phyloP scores from a whole-genome alignment of 1,284 basidiomycete genomes.

The Naganishia albida region DNA sequence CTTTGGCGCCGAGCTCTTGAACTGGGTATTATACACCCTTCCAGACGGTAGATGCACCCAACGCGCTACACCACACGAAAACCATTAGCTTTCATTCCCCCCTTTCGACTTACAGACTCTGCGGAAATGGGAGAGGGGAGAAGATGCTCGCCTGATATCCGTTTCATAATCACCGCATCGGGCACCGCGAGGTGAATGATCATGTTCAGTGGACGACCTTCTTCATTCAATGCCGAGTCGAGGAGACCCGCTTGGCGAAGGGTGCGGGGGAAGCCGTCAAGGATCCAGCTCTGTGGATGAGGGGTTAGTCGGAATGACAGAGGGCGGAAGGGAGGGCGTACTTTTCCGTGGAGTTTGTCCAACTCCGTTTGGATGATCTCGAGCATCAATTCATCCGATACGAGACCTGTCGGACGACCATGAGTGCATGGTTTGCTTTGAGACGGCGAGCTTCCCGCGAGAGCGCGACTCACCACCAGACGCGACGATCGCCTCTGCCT shows the following conservation, averaged over 20 bases:
- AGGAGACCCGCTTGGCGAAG: slow-evolving; percentile 83
- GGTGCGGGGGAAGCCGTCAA: slow-evolving; percentile 96
- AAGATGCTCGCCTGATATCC: slow-evolving; percentile 67
- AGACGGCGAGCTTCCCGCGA: neutral
- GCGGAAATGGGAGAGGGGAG: neutral
- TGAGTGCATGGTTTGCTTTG: neutral
- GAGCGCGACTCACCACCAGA: slow-evolving; percentile 44
- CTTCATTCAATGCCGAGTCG: slow-evolving; percentile 58
- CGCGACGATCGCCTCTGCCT: slow-evolving; percentile 50
- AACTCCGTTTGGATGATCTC: slow-evolving; percentile 52
- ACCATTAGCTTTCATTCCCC: neutral
- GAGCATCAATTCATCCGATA: slow-evolving; percentile 54
- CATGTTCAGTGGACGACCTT: slow-evolving; percentile 67
- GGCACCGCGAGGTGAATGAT: slow-evolving; percentile 90
- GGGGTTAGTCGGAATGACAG: neutral
- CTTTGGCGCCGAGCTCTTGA: slow-evolving; percentile 74
- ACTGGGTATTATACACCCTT: slow-evolving; percentile 87
- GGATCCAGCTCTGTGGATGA: slow-evolving; percentile 67
- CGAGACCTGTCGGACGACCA: slow-evolving; percentile 42
- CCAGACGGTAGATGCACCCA: slow-evolving; percentile 94
- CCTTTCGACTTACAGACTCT: neutral
- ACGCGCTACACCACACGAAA: slow-evolving; percentile 61
- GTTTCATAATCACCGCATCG: slow-evolving; percentile 81
- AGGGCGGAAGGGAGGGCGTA: slow-evolving; percentile 30
- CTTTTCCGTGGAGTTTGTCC: slow-evolving; percentile 49